Percentiles rank a stretch among this genome's conserved stretches.
phyloP scores from a whole-genome alignment of 2,329 filamentous ascomycete species.

The Ceratocystis destructans region DNA sequence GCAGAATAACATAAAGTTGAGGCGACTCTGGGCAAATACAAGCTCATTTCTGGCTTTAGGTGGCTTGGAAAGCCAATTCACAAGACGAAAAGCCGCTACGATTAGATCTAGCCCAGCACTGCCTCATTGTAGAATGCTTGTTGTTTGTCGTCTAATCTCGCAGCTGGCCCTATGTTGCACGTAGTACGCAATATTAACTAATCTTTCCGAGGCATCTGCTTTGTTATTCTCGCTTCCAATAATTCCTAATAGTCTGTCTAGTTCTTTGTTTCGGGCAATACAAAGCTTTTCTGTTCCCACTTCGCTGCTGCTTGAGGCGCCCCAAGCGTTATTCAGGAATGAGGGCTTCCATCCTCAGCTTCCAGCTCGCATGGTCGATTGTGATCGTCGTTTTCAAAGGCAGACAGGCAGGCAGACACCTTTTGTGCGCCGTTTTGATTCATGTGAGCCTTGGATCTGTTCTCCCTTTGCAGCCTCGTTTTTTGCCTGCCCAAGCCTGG shows the following conservation, averaged over 20 bases:
- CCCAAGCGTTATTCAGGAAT: background rate
- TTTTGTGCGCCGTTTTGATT: background rate
- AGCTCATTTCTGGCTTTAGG: background rate
- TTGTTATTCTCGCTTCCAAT: background rate
- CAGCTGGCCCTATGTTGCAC: background rate
- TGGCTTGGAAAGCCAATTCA: slow-evolving; percentile 3
- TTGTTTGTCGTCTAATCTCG: slow-evolving; percentile 6
- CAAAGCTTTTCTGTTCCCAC: background rate
- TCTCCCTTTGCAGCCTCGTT: background rate
- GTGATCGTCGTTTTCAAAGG: background rate
- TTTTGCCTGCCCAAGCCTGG: background rate
- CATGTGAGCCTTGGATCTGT: background rate
- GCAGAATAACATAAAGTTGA: background rate
- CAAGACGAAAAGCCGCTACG: background rate
- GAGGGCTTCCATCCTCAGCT: background rate
- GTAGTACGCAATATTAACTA: background rate
- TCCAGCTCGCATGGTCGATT: background rate
- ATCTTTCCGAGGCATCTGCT: background rate
- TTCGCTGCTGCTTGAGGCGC: background rate
- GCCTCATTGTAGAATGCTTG: background rate
- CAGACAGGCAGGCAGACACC: background rate
- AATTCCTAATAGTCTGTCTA: background rate
- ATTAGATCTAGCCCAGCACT: background rate
- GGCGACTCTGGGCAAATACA: background rate
- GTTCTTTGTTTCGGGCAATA: background rate